Evolutionary conservation across 1,284 basidiomycete species (phyloP), one percentile per base, ranked within the genome.

Genomic region (Phellopilus nigrolimitatus): DNA sequence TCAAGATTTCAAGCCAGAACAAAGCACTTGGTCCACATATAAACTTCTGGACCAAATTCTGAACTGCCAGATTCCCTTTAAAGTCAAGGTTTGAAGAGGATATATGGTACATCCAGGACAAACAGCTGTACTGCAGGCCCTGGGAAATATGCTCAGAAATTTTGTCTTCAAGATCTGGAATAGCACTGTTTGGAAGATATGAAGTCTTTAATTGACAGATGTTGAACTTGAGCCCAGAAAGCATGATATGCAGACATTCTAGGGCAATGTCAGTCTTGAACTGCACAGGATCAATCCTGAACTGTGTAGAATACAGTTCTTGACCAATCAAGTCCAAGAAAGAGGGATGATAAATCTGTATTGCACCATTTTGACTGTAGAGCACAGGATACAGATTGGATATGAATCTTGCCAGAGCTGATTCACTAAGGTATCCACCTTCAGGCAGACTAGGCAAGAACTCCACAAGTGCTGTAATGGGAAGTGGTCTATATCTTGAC

Each of bases 171-270:
- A 64, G 54, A 28, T 62, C 55, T 4, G 34, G 7, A 4, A 64
- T 34, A 28, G 63, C 52, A 21, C 19, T 19, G 39, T 67, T 66
- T 8, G 25, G 36, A 12, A 57, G 15, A 49, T 63, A 57, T 1
- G 66, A 67, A 15, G 62, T 55, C 10, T 59, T 50, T 8, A 68
- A 39, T 6, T 57, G 5, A 50, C 64, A 67, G 10, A 68, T 67
- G 49, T 68, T 68, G 59, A 68, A 68, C 40, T 46, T 36, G 7
- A 68, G 62, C 6, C 51, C 42, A 3, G 47, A 21, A 15, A 52
- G 49, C 60, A 67, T 57, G 40, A 38, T 47, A 2, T 41, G 51
- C 33, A 54, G 19, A 46, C 53, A 47, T 27, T 19, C 30, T 4
- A 9, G 15, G 9, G 47, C 47, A 21, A 48, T 38, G 15, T 12